Percentiles rank a stretch among this genome's conserved stretches.
Conservation (phyloP, 2,329 filamentous ascomycete species). For the Verticillium albo-atrum region DNA sequence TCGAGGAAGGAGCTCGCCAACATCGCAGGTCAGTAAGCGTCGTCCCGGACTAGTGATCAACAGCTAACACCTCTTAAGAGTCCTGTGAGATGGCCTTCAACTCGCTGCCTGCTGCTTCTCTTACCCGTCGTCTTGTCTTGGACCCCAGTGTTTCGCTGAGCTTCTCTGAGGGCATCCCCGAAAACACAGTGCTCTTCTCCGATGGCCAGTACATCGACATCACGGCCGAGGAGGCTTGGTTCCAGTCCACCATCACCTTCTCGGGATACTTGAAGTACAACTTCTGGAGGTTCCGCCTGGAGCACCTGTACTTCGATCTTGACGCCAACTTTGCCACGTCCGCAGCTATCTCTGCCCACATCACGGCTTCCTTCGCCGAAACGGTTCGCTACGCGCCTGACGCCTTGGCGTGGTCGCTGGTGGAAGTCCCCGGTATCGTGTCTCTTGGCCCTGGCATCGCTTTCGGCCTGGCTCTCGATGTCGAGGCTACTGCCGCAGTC, state of each 20-base stretch:
- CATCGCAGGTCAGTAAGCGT: conserved; percentile 23
- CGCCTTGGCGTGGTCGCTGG: conserved; percentile 28
- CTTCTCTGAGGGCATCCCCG: conserved; percentile 14
- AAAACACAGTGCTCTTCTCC: conserved; percentile 22
- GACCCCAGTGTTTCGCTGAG: conserved; percentile 16
- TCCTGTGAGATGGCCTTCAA: conserved; percentile 19
- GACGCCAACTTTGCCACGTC: conserved; percentile 30
- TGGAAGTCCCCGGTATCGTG: conserved; percentile 35
- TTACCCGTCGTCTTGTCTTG: conserved; percentile 19
- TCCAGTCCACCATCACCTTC: conserved; percentile 31
- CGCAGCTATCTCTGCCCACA: conserved; percentile 28
- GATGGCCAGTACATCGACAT: conserved; percentile 25
- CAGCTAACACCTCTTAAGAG: conserved; percentile 3
- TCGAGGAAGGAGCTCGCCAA: conserved; percentile 24
- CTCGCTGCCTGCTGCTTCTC: conserved; percentile 15
- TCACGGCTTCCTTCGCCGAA: conserved; percentile 26
- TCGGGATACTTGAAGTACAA: conserved; percentile 37
- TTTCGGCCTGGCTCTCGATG: conserved; percentile 30
- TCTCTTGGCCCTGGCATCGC: conserved; percentile 29
- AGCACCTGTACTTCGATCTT: conserved; percentile 36
- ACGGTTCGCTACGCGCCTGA: conserved; percentile 29
- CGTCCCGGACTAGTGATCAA: not conserved
- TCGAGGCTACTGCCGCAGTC: conserved; percentile 27
- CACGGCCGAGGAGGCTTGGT: conserved; percentile 25
- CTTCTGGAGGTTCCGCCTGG: conserved; percentile 25